Evolutionary conservation across 2,329 filamentous ascomycete genomes (phyloP).

Genomic region (Neodidymelliopsis sp.): DNA sequence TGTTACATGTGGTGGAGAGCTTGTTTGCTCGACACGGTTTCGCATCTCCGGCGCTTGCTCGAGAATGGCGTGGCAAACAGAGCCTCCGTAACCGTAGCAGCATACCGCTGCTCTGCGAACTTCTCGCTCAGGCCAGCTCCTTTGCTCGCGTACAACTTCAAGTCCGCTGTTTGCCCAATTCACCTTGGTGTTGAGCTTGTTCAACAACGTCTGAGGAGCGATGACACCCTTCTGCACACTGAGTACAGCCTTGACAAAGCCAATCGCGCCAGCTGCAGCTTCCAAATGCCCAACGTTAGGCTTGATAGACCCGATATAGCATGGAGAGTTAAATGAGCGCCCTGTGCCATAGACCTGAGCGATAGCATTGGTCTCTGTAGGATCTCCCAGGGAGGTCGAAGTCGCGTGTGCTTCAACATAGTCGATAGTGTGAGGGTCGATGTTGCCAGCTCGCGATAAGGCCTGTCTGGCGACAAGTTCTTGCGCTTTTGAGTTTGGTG

Average conservation of each 20-base stretch:
- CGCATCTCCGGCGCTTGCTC: constrained; percentile 40
- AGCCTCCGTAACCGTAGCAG: constrained; percentile 56
- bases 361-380: constrained; percentile 30
- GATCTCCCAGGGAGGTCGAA: constrained; percentile 61
- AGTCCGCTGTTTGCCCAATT: constrained; percentile 29
- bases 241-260: constrained; percentile 50
- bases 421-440: constrained; percentile 17
- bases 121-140: constrained; percentile 29
- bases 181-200: constrained; percentile 44
- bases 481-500: constrained; percentile 44
- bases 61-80: constrained; percentile 54
- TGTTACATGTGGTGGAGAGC: constrained; percentile 3
- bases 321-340: constrained; percentile 5
- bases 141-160: constrained; percentile 13
- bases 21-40: too few relatives aligned
- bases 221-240: constrained; percentile 48
- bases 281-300: constrained; percentile 55
- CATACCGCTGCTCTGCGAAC: constrained; percentile 52
- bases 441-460: constrained; percentile 6
- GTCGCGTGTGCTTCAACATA: constrained; percentile 52
- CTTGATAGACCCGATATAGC: constrained; percentile 29
- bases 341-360: constrained; percentile 16
- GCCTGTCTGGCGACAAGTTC: constrained; percentile 32
- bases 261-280: constrained; percentile 48
- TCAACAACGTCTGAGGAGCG: constrained; percentile 33